Evolutionary conservation across 305 asterid genomes (phyloP).

Genomic region (Rubia balearica): DNA sequence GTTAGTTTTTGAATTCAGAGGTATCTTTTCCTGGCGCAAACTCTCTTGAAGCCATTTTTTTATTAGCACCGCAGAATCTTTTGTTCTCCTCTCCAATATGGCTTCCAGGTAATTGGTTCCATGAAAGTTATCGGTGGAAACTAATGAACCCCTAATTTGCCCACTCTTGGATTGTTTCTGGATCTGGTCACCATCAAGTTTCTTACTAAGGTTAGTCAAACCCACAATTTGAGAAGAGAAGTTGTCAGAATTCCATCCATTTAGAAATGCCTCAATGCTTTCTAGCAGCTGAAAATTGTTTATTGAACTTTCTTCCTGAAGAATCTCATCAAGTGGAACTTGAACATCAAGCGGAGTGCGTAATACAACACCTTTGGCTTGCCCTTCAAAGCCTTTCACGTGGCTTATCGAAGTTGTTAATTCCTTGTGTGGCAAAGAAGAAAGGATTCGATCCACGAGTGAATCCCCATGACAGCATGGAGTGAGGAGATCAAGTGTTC

Average conservation of each 20-base stretch:
- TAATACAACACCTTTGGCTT: slow-evolving; percentile 41
- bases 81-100: slow-evolving; percentile 69
- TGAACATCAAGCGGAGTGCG: slow-evolving; percentile 67
- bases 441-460: slow-evolving; percentile 78
- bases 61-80: slow-evolving; percentile 66
- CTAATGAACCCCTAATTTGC: slow-evolving; percentile 65
- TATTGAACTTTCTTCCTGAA: slow-evolving; percentile 35
- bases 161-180: slow-evolving; percentile 29
- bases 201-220: slow-evolving; percentile 41
- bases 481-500: slow-evolving; percentile 95
- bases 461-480: slow-evolving; percentile 98
- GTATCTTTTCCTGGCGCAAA: slow-evolving; percentile 60
- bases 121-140: slow-evolving; percentile 63
- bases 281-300: slow-evolving; percentile 52
- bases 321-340: slow-evolving; percentile 60
- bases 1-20: slow-evolving; percentile 44
- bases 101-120: slow-evolving; percentile 86
- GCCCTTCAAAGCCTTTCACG: slow-evolving; percentile 51
- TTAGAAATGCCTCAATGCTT: slow-evolving; percentile 70
- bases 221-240: slow-evolving; percentile 42
- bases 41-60: slow-evolving; percentile 96
- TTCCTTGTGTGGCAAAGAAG: slow-evolving; percentile 67
- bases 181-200: slow-evolving; percentile 37
- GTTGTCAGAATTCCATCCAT: slow-evolving; percentile 61
- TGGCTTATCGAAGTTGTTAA: slow-evolving; percentile 39